These are phyloP conservation scores for Chalciporus sphaerocephalus DNA, from an alignment of 768 basidiomycete genomes.

Conservation along the genomic window DNA sequence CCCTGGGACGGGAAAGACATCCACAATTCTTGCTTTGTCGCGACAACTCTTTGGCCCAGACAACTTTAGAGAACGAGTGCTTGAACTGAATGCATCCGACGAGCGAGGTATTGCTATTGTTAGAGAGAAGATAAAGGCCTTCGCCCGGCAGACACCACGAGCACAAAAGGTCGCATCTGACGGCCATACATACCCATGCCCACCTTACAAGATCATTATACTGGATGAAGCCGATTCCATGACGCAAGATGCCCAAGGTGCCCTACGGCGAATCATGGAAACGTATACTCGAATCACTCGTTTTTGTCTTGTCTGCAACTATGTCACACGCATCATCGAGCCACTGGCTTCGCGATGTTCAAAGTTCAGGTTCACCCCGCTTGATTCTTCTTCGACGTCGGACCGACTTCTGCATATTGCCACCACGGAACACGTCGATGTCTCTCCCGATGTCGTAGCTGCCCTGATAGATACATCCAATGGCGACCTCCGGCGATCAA, in stretches of 20 bases:
- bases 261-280: conserved; percentile 98
- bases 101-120: conserved; percentile 97
- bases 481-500: conserved; percentile 93
- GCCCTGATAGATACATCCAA: conserved; percentile 75
- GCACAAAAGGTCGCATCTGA: conserved; percentile 72
- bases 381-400: conserved; percentile 74
- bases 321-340: conserved; percentile 98
- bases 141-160: conserved; percentile 88
- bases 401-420: conserved; percentile 79
- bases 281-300: conserved; percentile 95
- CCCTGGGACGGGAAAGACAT: conserved; percentile 98
- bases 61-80: conserved; percentile 86
- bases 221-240: conserved; percentile 99
- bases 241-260: conserved; percentile 99
- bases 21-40: conserved; percentile 91
- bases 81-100: conserved; percentile 98
- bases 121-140: conserved; percentile 97
- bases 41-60: conserved; percentile 96
- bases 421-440: conserved; percentile 59
- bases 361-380: conserved; percentile 95
- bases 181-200: conserved; percentile 86
- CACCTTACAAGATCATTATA: conserved; percentile 98
- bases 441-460: conserved; percentile 57
- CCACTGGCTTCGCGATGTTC: conserved; percentile 98
- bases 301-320: conserved; percentile 98